Base-by-base conservation (phyloP, 805 yeast species). In the Wickerhamiella nectarea region DNA sequence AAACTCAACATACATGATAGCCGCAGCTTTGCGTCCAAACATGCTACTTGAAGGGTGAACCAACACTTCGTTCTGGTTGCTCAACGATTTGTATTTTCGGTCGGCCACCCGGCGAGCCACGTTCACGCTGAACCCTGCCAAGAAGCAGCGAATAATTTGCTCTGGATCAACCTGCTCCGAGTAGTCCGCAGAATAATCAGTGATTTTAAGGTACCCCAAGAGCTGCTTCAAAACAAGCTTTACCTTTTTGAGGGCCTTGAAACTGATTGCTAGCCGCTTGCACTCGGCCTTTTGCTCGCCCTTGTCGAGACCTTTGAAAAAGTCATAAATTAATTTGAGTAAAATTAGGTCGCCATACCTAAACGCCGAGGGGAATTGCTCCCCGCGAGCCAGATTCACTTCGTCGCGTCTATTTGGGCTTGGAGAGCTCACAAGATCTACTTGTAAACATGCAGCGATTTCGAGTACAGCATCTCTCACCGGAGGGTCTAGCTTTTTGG, bases 61-160 rank as follows among this genome's bases (percentile, higher is more conserved):
- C 40, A 91, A 76, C 38, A 89, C 75, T 25, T 83, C 67, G 59
- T 85, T 95, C 20, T 94, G 94, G 31, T 51, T 54, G 22, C 79
- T 66, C 6, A 86, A 79, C 0, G 97, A 86, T 56, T 93, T 70
- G 64, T 79, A 91, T 3, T 95, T 80, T 55, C 96, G 71, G 60
- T 91, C 97, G 0, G 97, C 95, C 76, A 83, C 75, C 9, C 95
- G 94, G 15, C 91, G 74, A 0, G 98, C 98, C 0, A 95, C 78
- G 59, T 89, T 87, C 38, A 79, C 71, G n/a, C 84, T 71, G 53
- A 71, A 89, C 0, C 99, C 98, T 31, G 70, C 68, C 33, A 91
- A 63, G 60, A 91, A 91, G 20, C 94, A 74, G 58, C 83, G 82
- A 44, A 89, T 64, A 7, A 89, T 69, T 47, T 57, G 59, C 17